Evolutionary conservation across 1,139 yeast species (phyloP), one percentile per base, ranked within the genome.

Genomic region (Waltiozyma sp.): DNA sequence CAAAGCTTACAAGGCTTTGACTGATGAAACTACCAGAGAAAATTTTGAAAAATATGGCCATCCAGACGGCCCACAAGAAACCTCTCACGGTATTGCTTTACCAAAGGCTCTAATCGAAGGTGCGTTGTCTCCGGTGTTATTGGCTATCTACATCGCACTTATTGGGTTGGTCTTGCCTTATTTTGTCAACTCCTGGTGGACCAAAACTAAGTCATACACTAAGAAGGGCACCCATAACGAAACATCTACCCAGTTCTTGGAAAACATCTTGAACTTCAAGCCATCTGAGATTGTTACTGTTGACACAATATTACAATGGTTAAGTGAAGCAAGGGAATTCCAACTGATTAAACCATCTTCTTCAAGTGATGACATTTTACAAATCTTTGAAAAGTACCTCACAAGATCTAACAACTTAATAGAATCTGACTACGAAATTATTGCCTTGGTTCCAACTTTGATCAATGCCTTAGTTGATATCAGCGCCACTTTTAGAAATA

Each of bases 61-160:
- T 60, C 99, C 99, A 7, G 98, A 93, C 65, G 98, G 98, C 37
- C 96, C 95, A 41, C 96, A 87, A 62, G 86, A 86, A 40, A 72
- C 84, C n/a, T 69, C 82, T n/a, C 96, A 87, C 60, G 98, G 98
- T 45, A 88, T 93, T 62, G 99, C 97, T 0, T 67, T 93, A 52
- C 99, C 99, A 37, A 81, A 83, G 60, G 87, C 87, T 64, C 71
- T 93, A 53, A 87, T 93, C 38, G 96, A 87, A 53, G 91, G 95
- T 31, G 72, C 77, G 47, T 82, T 83, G 38, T 81, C 94, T 6
- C 76, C 82, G 2, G 56, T 83, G 38, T 71, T 85, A 53, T 62
- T 82, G 37, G 75, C 82, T 23, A 53, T 72, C 4, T 93, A 93
- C 62, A 77, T 87, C 43, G 52, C 77, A 11, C 63, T 86, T 40